A percentile compares a stretch with the other conserved stretches of the same genome.
These are phyloP conservation scores for Kwoniella sp. DNA, from an alignment of 768 basidiomycete genomes.

Conservation along the genomic window DNA sequence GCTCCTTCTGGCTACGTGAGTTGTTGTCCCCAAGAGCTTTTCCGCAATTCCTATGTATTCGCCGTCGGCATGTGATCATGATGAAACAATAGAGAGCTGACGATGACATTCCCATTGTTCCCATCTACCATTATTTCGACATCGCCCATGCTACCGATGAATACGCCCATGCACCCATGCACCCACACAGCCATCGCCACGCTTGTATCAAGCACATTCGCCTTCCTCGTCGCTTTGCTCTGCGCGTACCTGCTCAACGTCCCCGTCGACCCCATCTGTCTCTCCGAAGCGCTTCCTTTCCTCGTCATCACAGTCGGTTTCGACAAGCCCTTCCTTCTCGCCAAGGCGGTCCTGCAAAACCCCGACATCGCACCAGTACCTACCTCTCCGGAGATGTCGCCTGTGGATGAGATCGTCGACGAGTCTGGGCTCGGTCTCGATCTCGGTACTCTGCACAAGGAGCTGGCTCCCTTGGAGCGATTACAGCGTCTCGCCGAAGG, in stretches of 20 bases:
- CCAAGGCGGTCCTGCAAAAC: constrained; percentile 80
- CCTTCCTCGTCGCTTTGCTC: constrained; percentile 78
- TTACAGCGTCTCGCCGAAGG: constrained; percentile 47
- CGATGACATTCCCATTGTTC: background rate
- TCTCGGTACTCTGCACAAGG: constrained; percentile 43
- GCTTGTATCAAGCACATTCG: constrained; percentile 71
- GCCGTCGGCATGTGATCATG: constrained; percentile 5
- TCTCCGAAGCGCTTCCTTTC: constrained; percentile 95
- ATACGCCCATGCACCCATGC: no score
- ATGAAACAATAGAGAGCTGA: constrained; percentile 2
- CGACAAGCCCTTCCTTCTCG: constrained; percentile 91
- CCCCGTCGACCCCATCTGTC: constrained; percentile 82
- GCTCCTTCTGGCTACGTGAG: constrained; percentile 62
- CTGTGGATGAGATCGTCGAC: constrained; percentile 20
- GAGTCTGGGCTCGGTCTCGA: constrained; percentile 32
- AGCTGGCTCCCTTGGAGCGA: constrained; percentile 45
- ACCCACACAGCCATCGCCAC: constrained; percentile 60
- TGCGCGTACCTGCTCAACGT: constrained; percentile 70
- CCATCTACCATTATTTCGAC: constrained; percentile 9
- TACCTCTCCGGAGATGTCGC: constrained; percentile 38
- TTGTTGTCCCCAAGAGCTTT: background rate
- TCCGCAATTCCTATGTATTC: background rate
- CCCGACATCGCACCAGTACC: constrained; percentile 55
- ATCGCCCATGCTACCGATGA: no score
- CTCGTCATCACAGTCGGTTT: constrained; percentile 96